A percentile compares a stretch with the other conserved stretches of the same genome.
phyloP scores from a whole-genome alignment of 495 filamentous ascomycete genomes.

The Aspergillus kassunensis region DNA sequence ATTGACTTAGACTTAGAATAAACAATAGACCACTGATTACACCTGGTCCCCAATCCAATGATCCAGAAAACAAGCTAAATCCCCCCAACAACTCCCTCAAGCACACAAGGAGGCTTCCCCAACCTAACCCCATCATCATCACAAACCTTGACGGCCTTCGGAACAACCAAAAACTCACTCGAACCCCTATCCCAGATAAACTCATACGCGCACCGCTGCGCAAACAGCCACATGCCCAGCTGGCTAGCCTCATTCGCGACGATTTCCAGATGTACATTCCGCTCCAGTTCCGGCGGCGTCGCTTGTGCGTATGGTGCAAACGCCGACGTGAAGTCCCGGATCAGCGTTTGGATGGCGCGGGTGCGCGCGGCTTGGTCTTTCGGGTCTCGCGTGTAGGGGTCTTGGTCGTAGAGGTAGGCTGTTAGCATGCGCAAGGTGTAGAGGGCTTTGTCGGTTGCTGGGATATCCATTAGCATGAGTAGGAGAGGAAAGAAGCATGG shows the following conservation, averaged over 20 bases:
- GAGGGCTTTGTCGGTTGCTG: conserved; percentile 1
- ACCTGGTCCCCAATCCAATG: no score
- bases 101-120: no score
- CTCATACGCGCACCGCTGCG: conserved; percentile 24
- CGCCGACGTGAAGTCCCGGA: conserved; percentile 14
- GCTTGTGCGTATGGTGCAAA: conserved; percentile 22
- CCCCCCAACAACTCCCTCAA: no score
- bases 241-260: conserved; percentile 16
- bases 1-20: no score
- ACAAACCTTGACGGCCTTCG: conserved; percentile 18
- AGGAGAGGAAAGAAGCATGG: background rate
- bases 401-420: conserved; percentile 12
- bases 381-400: background rate
- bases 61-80: no score
- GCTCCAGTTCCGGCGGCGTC: conserved; percentile 10
- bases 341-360: conserved; percentile 6
- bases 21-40: no score
- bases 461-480: background rate
- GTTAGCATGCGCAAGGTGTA: conserved; percentile 30
- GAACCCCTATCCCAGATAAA: conserved; percentile 15
- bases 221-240: conserved; percentile 24
- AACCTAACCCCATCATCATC: conserved; percentile 22
- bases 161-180: conserved; percentile 13
- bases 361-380: background rate
- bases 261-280: conserved; percentile 15